Evolutionary conservation across 1,284 basidiomycete species (phyloP).

Genomic region (Mycena sp.): DNA sequence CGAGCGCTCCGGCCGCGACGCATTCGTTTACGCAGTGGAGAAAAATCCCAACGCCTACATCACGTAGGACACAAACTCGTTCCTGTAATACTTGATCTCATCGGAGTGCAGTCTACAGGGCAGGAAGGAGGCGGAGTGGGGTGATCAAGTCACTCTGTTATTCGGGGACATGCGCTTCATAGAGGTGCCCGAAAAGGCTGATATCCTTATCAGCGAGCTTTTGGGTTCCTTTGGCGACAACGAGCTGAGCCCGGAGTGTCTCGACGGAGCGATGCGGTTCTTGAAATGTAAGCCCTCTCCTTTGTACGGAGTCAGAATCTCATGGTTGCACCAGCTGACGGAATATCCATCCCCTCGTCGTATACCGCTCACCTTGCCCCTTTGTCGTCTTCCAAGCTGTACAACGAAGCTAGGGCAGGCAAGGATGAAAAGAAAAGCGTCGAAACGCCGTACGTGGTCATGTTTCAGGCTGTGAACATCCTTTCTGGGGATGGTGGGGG

Average conservation of each 20-base stretch:
- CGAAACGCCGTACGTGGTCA: conserved; percentile 98
- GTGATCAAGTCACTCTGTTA: conserved; percentile 81
- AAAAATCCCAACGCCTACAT: conserved; percentile 96
- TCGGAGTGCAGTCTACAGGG: conserved; percentile 76
- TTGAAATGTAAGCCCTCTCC: conserved; percentile 77
- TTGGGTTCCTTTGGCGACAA: conserved; percentile 99
- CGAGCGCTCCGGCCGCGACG: conserved; percentile 73
- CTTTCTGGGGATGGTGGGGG: conserved; percentile 80
- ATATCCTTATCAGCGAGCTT: conserved; percentile 96
- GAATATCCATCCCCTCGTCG: conserved; percentile 95
- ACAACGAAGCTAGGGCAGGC: conserved; percentile 78
- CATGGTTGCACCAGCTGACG: conserved; percentile 67
- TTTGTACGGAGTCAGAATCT: conserved; percentile 20
- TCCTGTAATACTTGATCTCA: conserved; percentile 25
- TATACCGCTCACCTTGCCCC: conserved; percentile 97
- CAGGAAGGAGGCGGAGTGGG: conserved; percentile 87
- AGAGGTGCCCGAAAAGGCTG: conserved; percentile 85
- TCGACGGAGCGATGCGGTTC: conserved; percentile 95
- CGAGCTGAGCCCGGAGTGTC: conserved; percentile 96
- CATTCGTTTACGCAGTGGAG: conserved; percentile 89
- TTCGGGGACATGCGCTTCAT: conserved; percentile 95
- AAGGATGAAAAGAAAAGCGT: conserved; percentile 70
- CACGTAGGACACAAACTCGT: conserved; percentile 67
- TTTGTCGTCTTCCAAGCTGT: conserved; percentile 91
- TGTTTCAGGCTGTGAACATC: conserved; percentile 94